phyloP scores from a whole-genome alignment of 495 filamentous ascomycete species.

The Talaromyces adpressus region DNA sequence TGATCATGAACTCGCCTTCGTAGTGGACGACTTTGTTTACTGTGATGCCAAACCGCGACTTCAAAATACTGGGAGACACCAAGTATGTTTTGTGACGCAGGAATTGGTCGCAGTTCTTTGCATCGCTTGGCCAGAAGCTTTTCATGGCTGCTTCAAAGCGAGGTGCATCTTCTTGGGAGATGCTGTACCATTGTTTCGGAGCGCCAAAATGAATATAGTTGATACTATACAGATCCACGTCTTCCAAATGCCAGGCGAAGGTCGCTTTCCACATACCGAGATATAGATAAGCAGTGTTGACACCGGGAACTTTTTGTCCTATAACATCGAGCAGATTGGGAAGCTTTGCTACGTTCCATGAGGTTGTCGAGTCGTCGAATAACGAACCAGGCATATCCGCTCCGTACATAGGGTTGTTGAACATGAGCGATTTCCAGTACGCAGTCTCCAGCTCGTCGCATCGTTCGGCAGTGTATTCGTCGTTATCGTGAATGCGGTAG shows the following conservation, averaged over 20 bases:
- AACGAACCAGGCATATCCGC: conserved; percentile 94
- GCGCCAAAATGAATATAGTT: conserved; percentile 99
- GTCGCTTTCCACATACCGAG: conserved; percentile 99
- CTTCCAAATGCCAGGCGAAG: conserved; percentile 97
- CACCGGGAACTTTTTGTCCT: conserved; percentile 90
- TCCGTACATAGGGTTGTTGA: conserved; percentile 89
- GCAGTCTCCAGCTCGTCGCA: conserved; percentile 88
- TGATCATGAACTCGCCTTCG: conserved; percentile 97
- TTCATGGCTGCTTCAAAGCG: conserved; percentile 88
- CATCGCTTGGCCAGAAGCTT: conserved; percentile 85
- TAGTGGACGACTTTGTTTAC: conserved; percentile 95
- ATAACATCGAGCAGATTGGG: conserved; percentile 90
- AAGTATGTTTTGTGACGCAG: conserved; percentile 96
- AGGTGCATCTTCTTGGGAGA: conserved; percentile 91
- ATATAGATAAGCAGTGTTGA: conserved; percentile 98
- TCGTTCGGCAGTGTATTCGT: conserved; percentile 80
- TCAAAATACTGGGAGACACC: conserved; percentile 84
- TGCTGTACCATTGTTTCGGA: conserved; percentile 99
- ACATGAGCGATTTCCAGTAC: conserved; percentile 96
- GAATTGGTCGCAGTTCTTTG: conserved; percentile 96
- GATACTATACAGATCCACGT: conserved; percentile 98
- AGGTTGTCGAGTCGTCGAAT: conserved; percentile 79
- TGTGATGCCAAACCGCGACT: conserved; percentile 82
- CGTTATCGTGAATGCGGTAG: conserved; percentile 72
- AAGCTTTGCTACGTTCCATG: conserved; percentile 92